Evolutionary conservation across 768 basidiomycete species (phyloP).

Genomic region (Thelephora aurantiotincta): DNA sequence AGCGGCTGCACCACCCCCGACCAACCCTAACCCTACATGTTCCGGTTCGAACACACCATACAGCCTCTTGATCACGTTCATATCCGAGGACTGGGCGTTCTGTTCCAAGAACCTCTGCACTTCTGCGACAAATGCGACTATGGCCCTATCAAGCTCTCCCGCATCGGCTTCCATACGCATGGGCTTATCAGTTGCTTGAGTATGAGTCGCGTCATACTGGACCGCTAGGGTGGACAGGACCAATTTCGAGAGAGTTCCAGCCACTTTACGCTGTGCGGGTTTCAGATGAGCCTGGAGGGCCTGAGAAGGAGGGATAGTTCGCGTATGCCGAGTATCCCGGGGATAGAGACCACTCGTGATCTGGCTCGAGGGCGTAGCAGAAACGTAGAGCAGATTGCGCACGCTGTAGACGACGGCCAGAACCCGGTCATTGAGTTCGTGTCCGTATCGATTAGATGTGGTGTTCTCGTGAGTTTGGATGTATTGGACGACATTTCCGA

Average conservation of each 20-base stretch:
- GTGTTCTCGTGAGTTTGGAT: slow-evolving; percentile 30
- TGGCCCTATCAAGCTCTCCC: slow-evolving; percentile 59
- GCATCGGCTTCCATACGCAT: slow-evolving; percentile 65
- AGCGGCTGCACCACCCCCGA: slow-evolving; percentile 65
- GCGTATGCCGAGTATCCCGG: slow-evolving; percentile 30
- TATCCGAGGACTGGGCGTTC: slow-evolving; percentile 14
- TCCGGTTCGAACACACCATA: slow-evolving; percentile 44
- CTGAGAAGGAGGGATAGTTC: slow-evolving; percentile 26
- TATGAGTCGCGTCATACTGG: slow-evolving; percentile 61
- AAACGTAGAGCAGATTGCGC: slow-evolving; percentile 51
- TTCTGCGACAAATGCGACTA: slow-evolving; percentile 53
- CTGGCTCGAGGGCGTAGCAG: slow-evolving; percentile 29
- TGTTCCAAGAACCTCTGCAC: slow-evolving; percentile 44
- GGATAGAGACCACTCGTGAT: slow-evolving; percentile 42
- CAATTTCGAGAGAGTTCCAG: slow-evolving; percentile 78
- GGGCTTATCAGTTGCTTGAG: slow-evolving; percentile 40
- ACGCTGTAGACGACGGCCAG: slow-evolving; percentile 53
- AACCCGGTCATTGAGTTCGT: slow-evolving; percentile 48
- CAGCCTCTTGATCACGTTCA: slow-evolving; percentile 32
- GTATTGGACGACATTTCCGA: slow-evolving; percentile 48
- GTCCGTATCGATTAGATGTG: slow-evolving; percentile 40
- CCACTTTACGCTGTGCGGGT: slow-evolving; percentile 73
- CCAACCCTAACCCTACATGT: slow-evolving; percentile 62
- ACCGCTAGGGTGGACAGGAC: slow-evolving; percentile 86
- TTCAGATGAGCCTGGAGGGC: slow-evolving; percentile 44